These are phyloP conservation scores for Priceomyces castillae DNA, from an alignment of 805 yeast genomes.

Conservation along the genomic window DNA sequence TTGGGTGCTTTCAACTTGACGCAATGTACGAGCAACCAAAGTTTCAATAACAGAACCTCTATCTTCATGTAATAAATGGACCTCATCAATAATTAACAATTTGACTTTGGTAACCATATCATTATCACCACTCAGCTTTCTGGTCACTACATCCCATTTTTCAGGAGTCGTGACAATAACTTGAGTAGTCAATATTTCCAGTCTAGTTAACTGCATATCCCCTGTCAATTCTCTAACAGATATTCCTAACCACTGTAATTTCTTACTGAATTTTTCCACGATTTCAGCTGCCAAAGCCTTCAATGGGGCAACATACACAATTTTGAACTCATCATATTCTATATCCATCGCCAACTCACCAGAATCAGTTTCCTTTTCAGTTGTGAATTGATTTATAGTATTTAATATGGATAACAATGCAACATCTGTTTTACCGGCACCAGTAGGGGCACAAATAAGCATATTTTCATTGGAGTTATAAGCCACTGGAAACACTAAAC, in stretches of 20 bases:
- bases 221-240: slow-evolving; percentile 88
- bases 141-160: slow-evolving; percentile 96
- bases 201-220: slow-evolving; percentile 86
- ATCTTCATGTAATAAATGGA: slow-evolving; percentile 93
- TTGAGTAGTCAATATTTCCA: slow-evolving; percentile 80
- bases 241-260: slow-evolving; percentile 81
- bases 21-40: slow-evolving; percentile 84
- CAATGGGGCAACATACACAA: slow-evolving; percentile 89
- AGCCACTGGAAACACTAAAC: slow-evolving; percentile 87
- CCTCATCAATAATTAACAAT: slow-evolving; percentile 90
- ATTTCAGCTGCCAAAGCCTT: slow-evolving; percentile 96
- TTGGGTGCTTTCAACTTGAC: slow-evolving; percentile 94
- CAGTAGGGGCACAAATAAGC: slow-evolving; percentile 96
- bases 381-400: slow-evolving; percentile 68
- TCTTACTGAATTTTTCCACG: slow-evolving; percentile 79
- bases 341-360: slow-evolving; percentile 55
- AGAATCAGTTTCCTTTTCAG: slow-evolving; percentile 47
- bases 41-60: slow-evolving; percentile 98
- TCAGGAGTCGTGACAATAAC: slow-evolving; percentile 93
- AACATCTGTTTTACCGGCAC: slow-evolving; percentile 97
- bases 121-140: slow-evolving; percentile 86
- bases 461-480: slow-evolving; percentile 91
- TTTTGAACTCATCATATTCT: slow-evolving; percentile 81
- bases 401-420: slow-evolving; percentile 80
- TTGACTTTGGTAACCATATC: slow-evolving; percentile 83